Evolutionary conservation across 2,329 filamentous ascomycete genomes (phyloP), one percentile per base, ranked within the genome.

Genomic region (Pseudogymnoascus sp.): DNA sequence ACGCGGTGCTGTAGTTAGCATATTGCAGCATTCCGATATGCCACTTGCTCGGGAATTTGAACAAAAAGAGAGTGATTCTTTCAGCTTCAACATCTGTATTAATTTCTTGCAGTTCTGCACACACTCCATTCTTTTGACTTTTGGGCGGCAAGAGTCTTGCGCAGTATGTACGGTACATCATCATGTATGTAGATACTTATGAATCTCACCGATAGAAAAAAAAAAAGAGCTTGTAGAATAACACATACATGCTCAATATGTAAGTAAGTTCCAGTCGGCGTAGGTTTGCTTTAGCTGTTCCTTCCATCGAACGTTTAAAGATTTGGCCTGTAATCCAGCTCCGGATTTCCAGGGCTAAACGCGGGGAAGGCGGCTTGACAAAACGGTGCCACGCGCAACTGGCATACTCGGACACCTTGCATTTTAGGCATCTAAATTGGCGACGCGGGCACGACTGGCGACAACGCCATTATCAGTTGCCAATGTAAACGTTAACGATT

Each of bases 401-500:
- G 14, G 29, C 29, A 55, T 55, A 21, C 29, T 8, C 3, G 29
- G 11, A 29, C n/a, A n/a, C 49, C 49, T 55, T 35, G 29, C 29
- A 55, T 33, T 55, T 55, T 35, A 55, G 49, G 49, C 49, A 35
- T 21, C 49, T 1, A 14, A 14, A 19, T 55, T 55, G 49, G 29
- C 29, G 49, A 55, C 49, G 29, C 49, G 49, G 49, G 49, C 49
- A 55, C 49, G n/a, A 55, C 49, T 55, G 49, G 49, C n/a, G 16
- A 55, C 49, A 55, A 55, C 29, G 49, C 49, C 49, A 55, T 55
- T 55, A 55, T 55, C 49, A 55, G 49, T 55, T 55, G 33, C 49
- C 49, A 55, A 55, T 33, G 49, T 55, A 55, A 55, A 55, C 49
- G 49, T 55, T 55, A 12, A 55, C 49, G 33, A 55, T 55, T 55